phyloP scores from a whole-genome alignment of 2,329 filamentous ascomycete species.

The Macrophomina phaseolina region DNA sequence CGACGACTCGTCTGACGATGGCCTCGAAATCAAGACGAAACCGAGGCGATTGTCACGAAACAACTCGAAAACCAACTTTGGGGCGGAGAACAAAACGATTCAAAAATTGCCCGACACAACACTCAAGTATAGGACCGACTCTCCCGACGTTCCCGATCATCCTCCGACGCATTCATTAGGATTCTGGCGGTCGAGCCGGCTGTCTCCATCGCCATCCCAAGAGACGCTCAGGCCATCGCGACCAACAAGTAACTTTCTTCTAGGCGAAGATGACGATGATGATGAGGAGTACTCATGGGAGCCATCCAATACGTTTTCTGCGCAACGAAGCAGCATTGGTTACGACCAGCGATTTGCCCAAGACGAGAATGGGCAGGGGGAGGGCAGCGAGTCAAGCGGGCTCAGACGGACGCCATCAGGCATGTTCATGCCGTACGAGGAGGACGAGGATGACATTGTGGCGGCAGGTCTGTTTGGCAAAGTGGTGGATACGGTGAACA shows the following conservation, averaged over 20 bases:
- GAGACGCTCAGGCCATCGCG: conserved; percentile 78
- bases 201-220: conserved; percentile 79
- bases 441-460: conserved; percentile 67
- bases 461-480: conserved; percentile 72
- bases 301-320: conserved; percentile 44
- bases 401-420: conserved; percentile 82
- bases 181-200: conserved; percentile 52
- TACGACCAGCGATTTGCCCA: conserved; percentile 25
- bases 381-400: conserved; percentile 47
- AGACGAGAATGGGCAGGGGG: conserved; percentile 49
- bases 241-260: conserved; percentile 68
- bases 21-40: conserved; percentile 81
- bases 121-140: conserved; percentile 81
- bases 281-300: conserved; percentile 55
- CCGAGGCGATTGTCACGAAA: conserved; percentile 60
- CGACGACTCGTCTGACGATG: conserved; percentile 70
- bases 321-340: conserved; percentile 40
- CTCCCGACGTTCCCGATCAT: conserved; percentile 69
- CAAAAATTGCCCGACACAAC: conserved; percentile 87
- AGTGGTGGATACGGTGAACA: conserved; percentile 78
- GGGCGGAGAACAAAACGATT: conserved; percentile 79
- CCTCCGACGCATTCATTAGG: conserved; percentile 47
- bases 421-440: conserved; percentile 90
- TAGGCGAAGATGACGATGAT: conserved; percentile 63
- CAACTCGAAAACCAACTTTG: conserved; percentile 59